phyloP scores from a whole-genome alignment of 225 moss, liverwort and hornwort species.

The Bryoerythrophyllum caledonicum region DNA sequence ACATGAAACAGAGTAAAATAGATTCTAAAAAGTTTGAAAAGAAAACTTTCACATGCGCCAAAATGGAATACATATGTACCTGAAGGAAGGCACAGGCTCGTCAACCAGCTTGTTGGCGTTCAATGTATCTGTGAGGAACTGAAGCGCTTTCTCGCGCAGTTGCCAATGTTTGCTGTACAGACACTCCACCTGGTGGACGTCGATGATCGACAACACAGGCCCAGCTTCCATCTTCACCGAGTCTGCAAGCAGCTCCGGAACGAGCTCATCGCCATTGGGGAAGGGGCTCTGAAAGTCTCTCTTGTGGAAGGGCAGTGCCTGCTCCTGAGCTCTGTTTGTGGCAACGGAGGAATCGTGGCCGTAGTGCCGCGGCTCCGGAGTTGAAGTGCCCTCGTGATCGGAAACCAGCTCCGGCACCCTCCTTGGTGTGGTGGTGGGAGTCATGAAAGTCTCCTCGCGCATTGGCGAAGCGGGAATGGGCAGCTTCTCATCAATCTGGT shows the following conservation, averaged over 20 bases:
- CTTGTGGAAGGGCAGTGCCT: constrained; percentile 29
- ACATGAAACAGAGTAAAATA: too few species aligned
- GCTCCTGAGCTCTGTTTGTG: constrained; percentile 23
- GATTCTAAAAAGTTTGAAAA: too few species aligned
- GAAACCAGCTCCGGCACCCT: constrained; percentile 5
- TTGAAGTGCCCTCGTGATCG: constrained; percentile 7
- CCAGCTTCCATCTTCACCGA: constrained; percentile 69
- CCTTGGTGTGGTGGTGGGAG: constrained; percentile 24
- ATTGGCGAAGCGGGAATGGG: constrained; percentile 18
- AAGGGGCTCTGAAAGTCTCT: constrained; percentile 43
- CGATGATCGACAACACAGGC: constrained; percentile 64
- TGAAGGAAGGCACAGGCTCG: constrained; percentile 57
- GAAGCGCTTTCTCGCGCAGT: constrained; percentile 81
- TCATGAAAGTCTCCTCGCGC: constrained; percentile 22
- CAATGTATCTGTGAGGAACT: constrained; percentile 56
- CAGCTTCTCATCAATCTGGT: constrained; percentile 32
- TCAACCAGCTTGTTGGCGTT: constrained; percentile 44
- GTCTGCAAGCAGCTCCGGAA: constrained; percentile 74
- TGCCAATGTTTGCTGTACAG: constrained; percentile 97
- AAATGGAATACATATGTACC: constrained; percentile 30
- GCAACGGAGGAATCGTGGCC: neutral
- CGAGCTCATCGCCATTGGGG: constrained; percentile 47
- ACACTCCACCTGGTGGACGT: constrained; percentile 75
- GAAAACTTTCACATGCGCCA: constrained; percentile 9
- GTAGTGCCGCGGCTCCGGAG: constrained; percentile 3